Evolutionary conservation across 139 green algal species (phyloP), one percentile per base, ranked within the genome.

Genomic region (Chlamydomonas sphaeroides): DNA sequence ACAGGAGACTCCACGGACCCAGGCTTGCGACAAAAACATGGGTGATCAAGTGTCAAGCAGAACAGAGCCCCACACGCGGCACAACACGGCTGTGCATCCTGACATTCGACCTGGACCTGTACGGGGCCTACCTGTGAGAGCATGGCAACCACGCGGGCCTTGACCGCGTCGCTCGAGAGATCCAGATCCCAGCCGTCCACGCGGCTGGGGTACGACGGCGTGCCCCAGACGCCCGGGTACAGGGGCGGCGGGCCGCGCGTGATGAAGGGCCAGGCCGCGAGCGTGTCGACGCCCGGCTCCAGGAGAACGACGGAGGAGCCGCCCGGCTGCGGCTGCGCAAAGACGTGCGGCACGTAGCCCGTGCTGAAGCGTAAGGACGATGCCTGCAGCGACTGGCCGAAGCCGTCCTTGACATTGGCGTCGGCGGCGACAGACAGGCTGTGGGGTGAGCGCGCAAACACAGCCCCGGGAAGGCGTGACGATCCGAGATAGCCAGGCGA

Each of bases 381-480:
- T n/a, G 49, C 51, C 65, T 78, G 51, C 35, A 61, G 41, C 39
- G n/a, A 3, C 79, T 85, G 79, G 8, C 68, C 79, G 57, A 49
- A 85, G 21, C 79, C 68, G 56, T 85, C 79, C 56, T 66, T 71
- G 79, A 85, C 68, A 0, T 17, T 0, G 3, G 26, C 39, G 39
- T 48, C 25, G 6, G 26, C 68, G 7, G 38, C 5, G 3, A 80
- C 36, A n/a, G n/a, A n/a, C n/a, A n/a, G n/a, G n/a, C n/a, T n/a
- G n/a, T n/a, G n/a, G n/a, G 6, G 51, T n/a, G n/a, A n/a, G n/a
- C n/a, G n/a, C n/a, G 51, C 11, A 14, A n/a, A n/a, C n/a, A n/a
- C n/a, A n/a, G n/a, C n/a, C n/a, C n/a, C n/a, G n/a, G n/a, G n/a
- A n/a, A n/a, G n/a, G n/a, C n/a, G n/a, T n/a, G n/a, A n/a, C n/a